Evolutionary conservation across 768 basidiomycete genomes (phyloP), one percentile per base, ranked within the genome.

Genomic region (Lyophyllum decastes): DNA sequence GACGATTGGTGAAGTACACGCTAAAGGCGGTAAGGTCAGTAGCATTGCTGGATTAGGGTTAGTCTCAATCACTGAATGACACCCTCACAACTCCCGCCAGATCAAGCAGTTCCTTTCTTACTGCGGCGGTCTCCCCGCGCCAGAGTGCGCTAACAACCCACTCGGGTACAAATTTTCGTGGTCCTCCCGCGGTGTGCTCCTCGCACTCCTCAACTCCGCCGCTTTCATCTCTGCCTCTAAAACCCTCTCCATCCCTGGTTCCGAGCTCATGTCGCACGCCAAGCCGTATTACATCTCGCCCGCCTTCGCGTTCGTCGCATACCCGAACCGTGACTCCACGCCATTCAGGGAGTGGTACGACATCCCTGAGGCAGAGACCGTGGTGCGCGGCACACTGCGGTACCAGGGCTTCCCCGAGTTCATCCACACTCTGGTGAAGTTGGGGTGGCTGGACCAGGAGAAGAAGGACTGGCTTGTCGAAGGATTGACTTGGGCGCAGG

Each of bases 91-190:
- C 12, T 30, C 33, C 26, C 6, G 49, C 6, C 60, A 93, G 91
- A 80, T 96, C 75, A 95, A 92, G 69, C 78, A 90, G 63, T 98
- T 98, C 84, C 76, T 90, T 54, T 95, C 92, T 0, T 97, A 94
- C 83, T 98, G 96, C 62, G 95, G 95, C 69, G 96, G 96, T 57
- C 89, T 98, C 48, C 95, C 95, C 48, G 93, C 95, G 0, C 92
- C 94, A 7, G 89, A 93, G 66, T 89, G 89, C 68, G 85, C 94
- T 4, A 87, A 88, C 68, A 99, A 98, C 78, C 95, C 97, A 2
- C 88, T 98, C 55, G 96, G 96, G 11, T 99, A 98, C 86, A 98
- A 98, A 73, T 98, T 99, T 78, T 97, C 94, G 35, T 98, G 97
- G 97, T 96, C 94, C 7, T 92, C 95, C 8, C 90, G 94, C 21